These are phyloP conservation scores for Podospora anserina DNA, from an alignment of 495 filamentous ascomycete genomes.

Conservation along the genomic window DNA sequence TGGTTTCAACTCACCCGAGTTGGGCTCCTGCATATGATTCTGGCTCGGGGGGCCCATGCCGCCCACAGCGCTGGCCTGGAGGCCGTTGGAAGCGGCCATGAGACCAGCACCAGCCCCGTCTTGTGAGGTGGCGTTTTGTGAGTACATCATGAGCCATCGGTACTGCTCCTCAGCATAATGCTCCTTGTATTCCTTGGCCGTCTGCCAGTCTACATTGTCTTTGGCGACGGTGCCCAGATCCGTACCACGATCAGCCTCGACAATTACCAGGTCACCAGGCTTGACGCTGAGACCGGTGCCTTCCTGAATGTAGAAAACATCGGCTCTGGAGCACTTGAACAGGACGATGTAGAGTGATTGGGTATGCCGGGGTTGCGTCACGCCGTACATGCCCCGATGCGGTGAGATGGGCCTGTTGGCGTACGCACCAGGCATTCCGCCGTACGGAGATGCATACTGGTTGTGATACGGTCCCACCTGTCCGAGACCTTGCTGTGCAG, in stretches of 20 bases:
- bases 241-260: constrained; percentile 93
- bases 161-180: constrained; percentile 90
- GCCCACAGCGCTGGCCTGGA: constrained; percentile 64
- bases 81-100: constrained; percentile 56
- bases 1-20: constrained; percentile 75
- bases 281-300: constrained; percentile 89
- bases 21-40: constrained; percentile 72
- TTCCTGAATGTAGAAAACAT: constrained; percentile 95
- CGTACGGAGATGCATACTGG: constrained; percentile 42
- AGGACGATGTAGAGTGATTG: constrained; percentile 88
- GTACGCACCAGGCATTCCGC: constrained; percentile 53
- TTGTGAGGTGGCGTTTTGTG: constrained; percentile 63
- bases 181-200: constrained; percentile 83
- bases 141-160: constrained; percentile 97
- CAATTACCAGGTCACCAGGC: constrained; percentile 88
- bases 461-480: constrained; percentile 36
- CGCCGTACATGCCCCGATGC: constrained; percentile 59
- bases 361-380: constrained; percentile 67
- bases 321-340: constrained; percentile 91
- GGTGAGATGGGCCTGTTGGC: constrained; percentile 52
- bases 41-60: constrained; percentile 69
- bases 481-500: constrained; percentile 39
- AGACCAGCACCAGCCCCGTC: constrained; percentile 53
- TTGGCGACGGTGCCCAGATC: constrained; percentile 91
- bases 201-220: constrained; percentile 76